Conservation (phyloP, 2,329 filamentous ascomycete species). For the Alternaria rosae region DNA sequence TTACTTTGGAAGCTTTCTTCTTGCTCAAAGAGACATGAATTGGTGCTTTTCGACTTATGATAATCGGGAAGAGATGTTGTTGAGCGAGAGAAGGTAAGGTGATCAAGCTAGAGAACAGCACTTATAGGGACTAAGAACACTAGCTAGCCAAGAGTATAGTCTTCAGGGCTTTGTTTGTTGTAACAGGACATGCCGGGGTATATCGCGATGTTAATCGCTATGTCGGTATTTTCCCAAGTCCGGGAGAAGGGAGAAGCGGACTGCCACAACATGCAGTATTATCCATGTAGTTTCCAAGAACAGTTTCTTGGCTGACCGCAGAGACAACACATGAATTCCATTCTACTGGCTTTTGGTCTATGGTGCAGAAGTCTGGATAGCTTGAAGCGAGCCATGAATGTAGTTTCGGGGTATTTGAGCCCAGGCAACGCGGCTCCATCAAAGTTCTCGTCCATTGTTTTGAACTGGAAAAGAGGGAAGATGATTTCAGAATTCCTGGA, state of each 20-base stretch:
- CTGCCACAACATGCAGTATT: fast-evolving
- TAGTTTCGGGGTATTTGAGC: neutral
- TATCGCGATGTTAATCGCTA: fast-evolving
- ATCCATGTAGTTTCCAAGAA: neutral
- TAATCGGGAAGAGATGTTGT: too few relatives aligned
- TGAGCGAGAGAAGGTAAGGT: too few relatives aligned
- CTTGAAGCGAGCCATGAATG: fast-evolving
- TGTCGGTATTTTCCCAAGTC: fast-evolving
- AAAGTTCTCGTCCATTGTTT: fast-evolving
- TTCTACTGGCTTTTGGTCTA: neutral
- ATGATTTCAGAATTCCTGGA: fast-evolving
- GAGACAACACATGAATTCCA: neutral
- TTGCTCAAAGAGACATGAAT: too few relatives aligned
- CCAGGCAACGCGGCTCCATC: neutral
- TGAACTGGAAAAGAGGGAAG: fast-evolving
- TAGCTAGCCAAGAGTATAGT: too few relatives aligned
- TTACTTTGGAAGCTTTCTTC: too few relatives aligned
- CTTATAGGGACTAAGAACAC: too few relatives aligned
- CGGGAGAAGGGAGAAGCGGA: neutral
- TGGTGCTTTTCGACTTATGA: too few relatives aligned
- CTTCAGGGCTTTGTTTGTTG: too few relatives aligned
- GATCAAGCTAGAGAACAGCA: too few relatives aligned
- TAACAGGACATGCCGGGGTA: fast-evolving
- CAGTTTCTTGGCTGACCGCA: neutral
- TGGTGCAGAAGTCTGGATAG: neutral